Evolutionary conservation across 177 flowering plant species (phyloP), one percentile per base, ranked within the genome.

Genomic region (Vitis hybrid): DNA sequence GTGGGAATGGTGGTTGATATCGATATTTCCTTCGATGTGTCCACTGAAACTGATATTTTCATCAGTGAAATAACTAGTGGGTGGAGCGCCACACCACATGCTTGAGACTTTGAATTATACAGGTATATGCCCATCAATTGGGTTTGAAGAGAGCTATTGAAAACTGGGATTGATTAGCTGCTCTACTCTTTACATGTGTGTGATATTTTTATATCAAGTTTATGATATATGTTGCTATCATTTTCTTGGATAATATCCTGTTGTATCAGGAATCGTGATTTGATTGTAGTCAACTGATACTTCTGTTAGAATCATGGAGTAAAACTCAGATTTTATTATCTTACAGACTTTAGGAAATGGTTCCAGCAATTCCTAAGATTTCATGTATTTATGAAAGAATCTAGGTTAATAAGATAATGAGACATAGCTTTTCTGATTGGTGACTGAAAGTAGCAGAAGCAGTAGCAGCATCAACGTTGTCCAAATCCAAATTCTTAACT

Each of bases 381-480:
- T 48, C 52, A 17, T 40, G 65, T 24, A 35, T 35, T 5, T 46
- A 46, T 17, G 52, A 21, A 46, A 35, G 27, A 49, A 62, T 17
- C 15, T 2, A 2, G 11, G 55, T 54, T n/a, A 49, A 50, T 40
- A 65, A 58, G 6, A 60, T n/a, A 30, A 50, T 11, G 10, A 30
- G 15, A 32, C 32, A 24, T 4, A 60, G 62, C 17, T 35, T 58
- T 66, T n/a, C 11, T 48, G 40, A 30, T 21, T 6, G 69, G 64
- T 21, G 30, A 50, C n/a, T 12, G 32, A 51, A 30, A 65, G 21
- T 17, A 51, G 15, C 60, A 65, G 60, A 21, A 72, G 65, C 52
- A 66, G 46, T 40, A 72, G 18, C 46, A 59, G 32, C 52, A 54
- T 65, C 19, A 59, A 49, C 27, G 66, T 6, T 49, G 62, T 11